These are phyloP conservation scores for button mushroom (Agaricus bisporus) DNA, from an alignment of 768 basidiomycete genomes.

Conservation along the genomic window DNA sequence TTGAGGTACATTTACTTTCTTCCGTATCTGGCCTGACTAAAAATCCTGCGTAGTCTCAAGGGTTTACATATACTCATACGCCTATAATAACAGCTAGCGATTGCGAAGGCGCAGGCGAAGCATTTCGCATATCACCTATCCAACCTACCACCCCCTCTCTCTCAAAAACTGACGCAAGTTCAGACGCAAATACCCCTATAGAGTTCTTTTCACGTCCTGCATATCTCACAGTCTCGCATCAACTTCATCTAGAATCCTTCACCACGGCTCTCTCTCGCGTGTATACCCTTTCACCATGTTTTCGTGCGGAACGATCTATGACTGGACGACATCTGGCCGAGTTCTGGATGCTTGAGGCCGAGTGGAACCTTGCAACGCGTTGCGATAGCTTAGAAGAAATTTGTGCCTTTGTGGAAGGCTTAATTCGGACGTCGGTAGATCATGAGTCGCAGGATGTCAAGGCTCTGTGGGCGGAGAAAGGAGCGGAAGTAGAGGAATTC, in stretches of 20 bases:
- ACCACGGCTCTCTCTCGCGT: slow-evolving; percentile 73
- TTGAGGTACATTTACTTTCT: slow-evolving; percentile 47
- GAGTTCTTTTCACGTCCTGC: slow-evolving; percentile 76
- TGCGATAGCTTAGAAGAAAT: slow-evolving; percentile 35
- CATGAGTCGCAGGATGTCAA: slow-evolving; percentile 20
- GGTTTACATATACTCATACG: slow-evolving; percentile 74
- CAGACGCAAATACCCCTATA: slow-evolving; percentile 19
- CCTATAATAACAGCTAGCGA: slow-evolving; percentile 89
- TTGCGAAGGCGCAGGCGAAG: slow-evolving; percentile 94
- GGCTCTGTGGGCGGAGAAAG: slow-evolving; percentile 32
- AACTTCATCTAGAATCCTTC: slow-evolving; percentile 90
- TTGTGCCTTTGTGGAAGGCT: slow-evolving; percentile 33
- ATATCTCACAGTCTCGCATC: slow-evolving; percentile 91
- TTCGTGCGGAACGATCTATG: slow-evolving; percentile 86
- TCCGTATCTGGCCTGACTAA: slow-evolving; percentile 1
- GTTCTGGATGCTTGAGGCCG: slow-evolving; percentile 99
- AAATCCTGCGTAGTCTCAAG: slow-evolving; percentile 49
- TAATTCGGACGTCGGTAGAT: slow-evolving; percentile 21
- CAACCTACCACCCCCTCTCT: slow-evolving; percentile 9
- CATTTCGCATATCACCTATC: slow-evolving; percentile 61
- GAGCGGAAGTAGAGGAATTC: slow-evolving; percentile 12
- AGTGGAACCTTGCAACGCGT: slow-evolving; percentile 50
- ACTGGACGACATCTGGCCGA: slow-evolving; percentile 93
- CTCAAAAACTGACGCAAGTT: not conserved
- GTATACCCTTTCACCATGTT: slow-evolving; percentile 90